Evolutionary conservation across 495 filamentous ascomycete species (phyloP).

Genomic region (Trichocladium antarcticum): DNA sequence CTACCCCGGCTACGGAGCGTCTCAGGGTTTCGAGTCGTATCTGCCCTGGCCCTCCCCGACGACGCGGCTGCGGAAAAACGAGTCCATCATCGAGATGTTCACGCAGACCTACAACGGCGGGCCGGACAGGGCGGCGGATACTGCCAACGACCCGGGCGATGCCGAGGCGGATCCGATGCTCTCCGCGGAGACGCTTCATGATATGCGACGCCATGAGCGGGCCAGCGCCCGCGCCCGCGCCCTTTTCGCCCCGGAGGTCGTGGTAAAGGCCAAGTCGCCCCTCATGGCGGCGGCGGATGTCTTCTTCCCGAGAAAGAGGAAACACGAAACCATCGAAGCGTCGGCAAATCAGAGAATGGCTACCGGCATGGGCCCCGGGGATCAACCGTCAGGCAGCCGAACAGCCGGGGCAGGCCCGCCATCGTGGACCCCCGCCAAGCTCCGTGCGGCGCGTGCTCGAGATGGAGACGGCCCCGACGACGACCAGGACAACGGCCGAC

Average conservation of each 20-base stretch:
- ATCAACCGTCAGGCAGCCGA: background rate
- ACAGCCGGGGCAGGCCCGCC: background rate
- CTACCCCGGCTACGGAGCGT: constrained; percentile 3
- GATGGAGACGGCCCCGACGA: background rate
- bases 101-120: constrained; percentile 20
- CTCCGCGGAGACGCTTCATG: constrained; percentile 1
- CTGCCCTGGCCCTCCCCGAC: constrained; percentile 27
- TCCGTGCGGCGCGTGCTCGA: background rate
- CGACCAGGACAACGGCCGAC: constrained; percentile 9
- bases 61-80: constrained; percentile 23
- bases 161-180: constrained; percentile 14
- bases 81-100: constrained; percentile 20
- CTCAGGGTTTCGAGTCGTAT: constrained; percentile 13
- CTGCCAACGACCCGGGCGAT: background rate
- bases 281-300: background rate
- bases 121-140: constrained; percentile 1
- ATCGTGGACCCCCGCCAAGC: background rate
- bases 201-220: background rate
- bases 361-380: background rate
- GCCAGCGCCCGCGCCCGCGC: background rate
- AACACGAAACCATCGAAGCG: background rate
- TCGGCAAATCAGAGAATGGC: background rate
- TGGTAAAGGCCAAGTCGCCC: constrained; percentile 5
- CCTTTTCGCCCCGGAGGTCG: background rate
- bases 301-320: background rate